These are phyloP conservation scores for Collybia mongolica DNA, from an alignment of 768 basidiomycete genomes.

Conservation along the genomic window DNA sequence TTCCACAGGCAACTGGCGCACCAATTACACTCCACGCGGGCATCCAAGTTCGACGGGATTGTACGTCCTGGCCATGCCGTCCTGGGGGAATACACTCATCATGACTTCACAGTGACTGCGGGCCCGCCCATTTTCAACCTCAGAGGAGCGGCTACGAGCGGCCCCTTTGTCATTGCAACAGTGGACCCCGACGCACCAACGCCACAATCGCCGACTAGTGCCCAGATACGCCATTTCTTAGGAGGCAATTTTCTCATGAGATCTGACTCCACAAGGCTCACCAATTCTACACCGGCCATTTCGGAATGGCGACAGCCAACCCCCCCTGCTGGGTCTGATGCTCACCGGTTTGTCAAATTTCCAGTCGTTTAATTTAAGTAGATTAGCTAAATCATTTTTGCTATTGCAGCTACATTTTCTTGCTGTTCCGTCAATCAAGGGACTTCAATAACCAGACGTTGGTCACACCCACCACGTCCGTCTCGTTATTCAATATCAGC, in stretches of 20 bases:
- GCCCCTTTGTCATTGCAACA: conserved; percentile 45
- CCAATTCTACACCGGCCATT: conserved; percentile 39
- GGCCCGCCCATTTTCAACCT: conserved; percentile 33
- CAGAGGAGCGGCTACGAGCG: conserved; percentile 20
- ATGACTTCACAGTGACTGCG: conserved; percentile 28
- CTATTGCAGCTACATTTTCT: conserved; percentile 40
- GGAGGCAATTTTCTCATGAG: conserved; percentile 38
- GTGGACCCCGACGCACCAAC: conserved; percentile 54
- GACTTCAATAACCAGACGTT: conserved; percentile 39
- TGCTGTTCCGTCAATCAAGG: conserved; percentile 43
- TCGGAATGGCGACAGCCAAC: conserved; percentile 38
- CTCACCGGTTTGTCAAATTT: conserved; percentile 35
- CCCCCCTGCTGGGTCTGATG: conserved; percentile 41
- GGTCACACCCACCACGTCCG: conserved; percentile 33
- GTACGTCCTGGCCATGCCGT: conserved; percentile 15
- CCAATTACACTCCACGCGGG: conserved; percentile 34
- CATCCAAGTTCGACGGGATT: conserved; percentile 29
- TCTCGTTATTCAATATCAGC: conserved; percentile 40
- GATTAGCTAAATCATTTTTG: conserved; percentile 2
- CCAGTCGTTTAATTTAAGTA: neutral
- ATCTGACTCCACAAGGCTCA: conserved; percentile 9
- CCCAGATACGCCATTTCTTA: conserved; percentile 50
- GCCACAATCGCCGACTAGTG: conserved; percentile 38
- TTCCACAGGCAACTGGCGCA: conserved; percentile 24
- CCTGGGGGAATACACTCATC: neutral